Percentiles rank a stretch among this genome's conserved stretches.
Conservation (phyloP, 2,329 filamentous ascomycete genomes). For the Curvularia hawaiiensis region DNA sequence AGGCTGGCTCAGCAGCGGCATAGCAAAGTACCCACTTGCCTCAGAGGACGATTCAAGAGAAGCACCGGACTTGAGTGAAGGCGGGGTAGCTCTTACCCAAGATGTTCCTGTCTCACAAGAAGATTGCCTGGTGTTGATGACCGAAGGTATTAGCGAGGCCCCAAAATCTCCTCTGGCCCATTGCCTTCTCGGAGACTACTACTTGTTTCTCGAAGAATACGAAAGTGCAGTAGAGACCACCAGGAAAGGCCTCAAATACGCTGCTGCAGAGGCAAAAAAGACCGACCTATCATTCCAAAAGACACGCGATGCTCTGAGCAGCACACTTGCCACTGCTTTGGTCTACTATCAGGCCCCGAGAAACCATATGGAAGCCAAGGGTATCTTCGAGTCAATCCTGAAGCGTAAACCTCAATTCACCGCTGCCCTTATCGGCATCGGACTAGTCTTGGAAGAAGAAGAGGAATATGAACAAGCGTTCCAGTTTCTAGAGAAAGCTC, state of each 20-base stretch:
- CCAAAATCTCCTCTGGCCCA: constrained; percentile 78
- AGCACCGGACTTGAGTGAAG: constrained; percentile 53
- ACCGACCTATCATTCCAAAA: constrained; percentile 69
- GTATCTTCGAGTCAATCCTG: constrained; percentile 83
- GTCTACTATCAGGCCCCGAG: constrained; percentile 90
- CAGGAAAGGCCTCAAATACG: constrained; percentile 70
- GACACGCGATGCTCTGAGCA: constrained; percentile 71
- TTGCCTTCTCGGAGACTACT: constrained; percentile 81
- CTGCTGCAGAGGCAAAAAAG: constrained; percentile 65
- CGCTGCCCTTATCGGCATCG: constrained; percentile 83
- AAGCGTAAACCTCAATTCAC: constrained; percentile 77
- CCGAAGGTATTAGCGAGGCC: constrained; percentile 56
- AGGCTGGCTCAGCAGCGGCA: constrained; percentile 79
- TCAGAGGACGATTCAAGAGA: constrained; percentile 44
- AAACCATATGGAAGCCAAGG: constrained; percentile 85
- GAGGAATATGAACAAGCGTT: constrained; percentile 85
- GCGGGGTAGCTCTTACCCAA: constrained; percentile 49
- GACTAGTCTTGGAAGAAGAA: constrained; percentile 90
- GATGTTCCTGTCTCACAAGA: constrained; percentile 69
- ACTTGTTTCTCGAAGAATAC: constrained; percentile 83
- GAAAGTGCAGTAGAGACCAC: constrained; percentile 80
- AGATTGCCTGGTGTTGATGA: constrained; percentile 81
- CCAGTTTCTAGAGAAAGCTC: constrained; percentile 76
- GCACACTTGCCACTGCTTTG: constrained; percentile 82
- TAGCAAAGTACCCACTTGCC: constrained; percentile 77